Conservation (phyloP, 1,284 basidiomycete genomes). For the Leccinum subatratum region DNA sequence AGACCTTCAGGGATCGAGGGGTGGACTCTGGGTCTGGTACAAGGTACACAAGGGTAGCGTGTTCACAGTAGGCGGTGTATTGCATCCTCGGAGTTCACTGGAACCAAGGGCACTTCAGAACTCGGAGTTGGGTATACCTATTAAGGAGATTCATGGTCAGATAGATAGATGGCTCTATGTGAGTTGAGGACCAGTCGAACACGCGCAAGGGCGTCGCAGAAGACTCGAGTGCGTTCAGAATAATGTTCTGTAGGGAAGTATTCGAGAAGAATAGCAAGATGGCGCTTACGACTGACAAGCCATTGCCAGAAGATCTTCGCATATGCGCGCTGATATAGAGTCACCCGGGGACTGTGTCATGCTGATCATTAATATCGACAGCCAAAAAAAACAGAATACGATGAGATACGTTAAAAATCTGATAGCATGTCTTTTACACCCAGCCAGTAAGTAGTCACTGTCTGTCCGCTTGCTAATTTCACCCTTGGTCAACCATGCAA, state of each 20-base stretch:
- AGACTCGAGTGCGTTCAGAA: neutral
- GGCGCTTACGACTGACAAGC: too few relatives aligned
- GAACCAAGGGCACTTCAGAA: too few relatives aligned
- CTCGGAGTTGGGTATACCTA: neutral
- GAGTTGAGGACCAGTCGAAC: neutral
- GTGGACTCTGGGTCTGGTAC: too few relatives aligned
- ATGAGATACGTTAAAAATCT: conserved; percentile 37
- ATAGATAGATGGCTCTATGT: neutral
- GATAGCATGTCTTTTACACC: conserved; percentile 77
- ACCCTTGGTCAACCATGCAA: conserved; percentile 87
- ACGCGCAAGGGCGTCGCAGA: neutral
- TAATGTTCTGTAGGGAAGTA: neutral
- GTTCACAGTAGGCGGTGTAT: too few relatives aligned
- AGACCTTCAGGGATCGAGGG: too few relatives aligned
- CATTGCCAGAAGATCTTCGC: too few relatives aligned
- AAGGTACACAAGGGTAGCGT: too few relatives aligned
- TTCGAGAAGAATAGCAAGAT: too few relatives aligned
- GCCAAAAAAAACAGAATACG: conserved; percentile 3
- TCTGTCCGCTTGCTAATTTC: conserved; percentile 70
- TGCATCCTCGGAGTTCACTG: too few relatives aligned
- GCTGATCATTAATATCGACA: neutral
- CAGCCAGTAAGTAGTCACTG: conserved; percentile 75
- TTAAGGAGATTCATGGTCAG: neutral
- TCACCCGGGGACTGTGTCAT: neutral
- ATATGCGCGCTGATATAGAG: too few relatives aligned